These are phyloP conservation scores for Fusarium sp. DNA, from an alignment of 2,329 filamentous ascomycete species.

Conservation along the genomic window DNA sequence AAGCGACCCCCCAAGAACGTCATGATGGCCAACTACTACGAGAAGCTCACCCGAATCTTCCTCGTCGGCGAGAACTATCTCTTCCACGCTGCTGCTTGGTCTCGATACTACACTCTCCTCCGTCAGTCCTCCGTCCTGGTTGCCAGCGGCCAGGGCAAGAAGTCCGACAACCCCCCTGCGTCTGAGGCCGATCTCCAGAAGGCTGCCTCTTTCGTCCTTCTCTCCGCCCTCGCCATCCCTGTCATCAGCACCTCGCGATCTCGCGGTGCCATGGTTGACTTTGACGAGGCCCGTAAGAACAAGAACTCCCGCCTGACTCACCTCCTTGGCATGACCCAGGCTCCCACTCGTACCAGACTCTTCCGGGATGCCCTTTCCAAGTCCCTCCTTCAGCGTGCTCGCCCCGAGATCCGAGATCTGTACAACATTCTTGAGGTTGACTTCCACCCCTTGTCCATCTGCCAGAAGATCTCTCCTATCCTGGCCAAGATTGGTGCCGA, in stretches of 20 bases:
- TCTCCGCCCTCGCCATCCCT: slow-evolving; percentile 96
- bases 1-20: slow-evolving; percentile 98
- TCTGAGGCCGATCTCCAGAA: slow-evolving; percentile 92
- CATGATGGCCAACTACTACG: slow-evolving; percentile 99
- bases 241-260: slow-evolving; percentile 99
- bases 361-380: slow-evolving; percentile 98
- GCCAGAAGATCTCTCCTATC: slow-evolving; percentile 98
- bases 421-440: slow-evolving; percentile 99
- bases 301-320: slow-evolving; percentile 98
- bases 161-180: slow-evolving; percentile 93
- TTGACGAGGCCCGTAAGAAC: slow-evolving; percentile 97
- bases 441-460: slow-evolving; percentile 98
- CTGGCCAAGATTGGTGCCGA: slow-evolving; percentile 93
- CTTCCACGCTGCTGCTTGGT: slow-evolving; percentile 98
- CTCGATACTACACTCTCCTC: slow-evolving; percentile 95
- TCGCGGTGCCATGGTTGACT: slow-evolving; percentile 93
- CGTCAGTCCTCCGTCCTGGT: slow-evolving; percentile 89
- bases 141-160: slow-evolving; percentile 86
- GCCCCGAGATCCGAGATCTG: slow-evolving; percentile 93
- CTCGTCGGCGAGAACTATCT: slow-evolving; percentile 99
- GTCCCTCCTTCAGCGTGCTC: slow-evolving; percentile 90
- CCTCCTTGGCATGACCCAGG: slow-evolving; percentile 90
- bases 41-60: slow-evolving; percentile 98
- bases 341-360: slow-evolving; percentile 87
- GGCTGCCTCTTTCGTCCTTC: slow-evolving; percentile 93